phyloP scores from a whole-genome alignment of 2,329 filamentous ascomycete species.

The Cytospora piceae region DNA sequence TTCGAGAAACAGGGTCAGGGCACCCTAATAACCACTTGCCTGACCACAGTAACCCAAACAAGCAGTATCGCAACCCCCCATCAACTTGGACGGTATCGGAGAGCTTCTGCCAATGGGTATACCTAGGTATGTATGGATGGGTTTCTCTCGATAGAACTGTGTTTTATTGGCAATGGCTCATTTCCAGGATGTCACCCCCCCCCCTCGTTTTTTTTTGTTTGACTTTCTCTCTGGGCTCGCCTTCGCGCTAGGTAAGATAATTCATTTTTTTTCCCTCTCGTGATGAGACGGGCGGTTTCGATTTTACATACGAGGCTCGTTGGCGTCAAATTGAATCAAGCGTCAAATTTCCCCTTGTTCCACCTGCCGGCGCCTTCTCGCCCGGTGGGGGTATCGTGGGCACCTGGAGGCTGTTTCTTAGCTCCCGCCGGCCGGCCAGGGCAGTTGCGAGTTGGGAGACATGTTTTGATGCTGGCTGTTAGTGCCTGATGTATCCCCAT shows the following conservation, averaged over 20 bases:
- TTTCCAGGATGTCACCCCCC: not conserved
- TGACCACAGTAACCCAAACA: not conserved
- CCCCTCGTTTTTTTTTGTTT: too few relatives aligned
- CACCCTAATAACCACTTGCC: not conserved
- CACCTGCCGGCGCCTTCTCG: slow-evolving; percentile 20
- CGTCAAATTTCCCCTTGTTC: slow-evolving; percentile 29
- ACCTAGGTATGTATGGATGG: not conserved
- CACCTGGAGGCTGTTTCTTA: slow-evolving; percentile 35
- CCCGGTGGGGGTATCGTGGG: slow-evolving; percentile 28
- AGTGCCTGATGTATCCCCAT: slow-evolving; percentile 21
- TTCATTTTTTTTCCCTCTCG: not conserved
- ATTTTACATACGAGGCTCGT: slow-evolving; percentile 22
- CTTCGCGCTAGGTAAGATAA: not conserved
- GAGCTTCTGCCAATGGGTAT: too few relatives aligned
- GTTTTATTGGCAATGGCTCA: not conserved
- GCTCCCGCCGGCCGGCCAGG: slow-evolving; percentile 33
- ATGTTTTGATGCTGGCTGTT: slow-evolving; percentile 15
- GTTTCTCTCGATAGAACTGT: not conserved
- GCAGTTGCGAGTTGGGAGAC: slow-evolving; percentile 19
- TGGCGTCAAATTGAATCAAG: slow-evolving; percentile 21
- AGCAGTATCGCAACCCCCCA: too few relatives aligned
- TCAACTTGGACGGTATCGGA: too few relatives aligned
- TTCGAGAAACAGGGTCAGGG: not conserved
- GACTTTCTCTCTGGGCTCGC: not conserved
- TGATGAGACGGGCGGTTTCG: not conserved